Evolutionary conservation across 2,329 filamentous ascomycete genomes (phyloP).

Genomic region (Verruconis gallopava): DNA sequence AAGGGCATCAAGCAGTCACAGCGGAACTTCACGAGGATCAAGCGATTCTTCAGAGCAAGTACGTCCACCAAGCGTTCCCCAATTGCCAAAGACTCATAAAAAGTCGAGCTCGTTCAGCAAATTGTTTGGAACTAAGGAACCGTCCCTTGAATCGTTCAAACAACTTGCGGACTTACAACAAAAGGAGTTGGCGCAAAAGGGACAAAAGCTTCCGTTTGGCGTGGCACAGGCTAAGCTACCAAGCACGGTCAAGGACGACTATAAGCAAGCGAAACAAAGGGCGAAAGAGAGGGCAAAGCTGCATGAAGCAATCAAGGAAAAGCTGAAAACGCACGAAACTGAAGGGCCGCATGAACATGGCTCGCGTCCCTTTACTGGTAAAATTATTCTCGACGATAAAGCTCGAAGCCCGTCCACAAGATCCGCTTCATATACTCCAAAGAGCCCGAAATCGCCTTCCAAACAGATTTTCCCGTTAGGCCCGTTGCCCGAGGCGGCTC

Average conservation of each 20-base stretch:
- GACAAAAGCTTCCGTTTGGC: conserved; percentile 2
- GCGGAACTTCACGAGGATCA: background rate
- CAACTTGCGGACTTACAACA: background rate
- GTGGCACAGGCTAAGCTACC: conserved; percentile 4
- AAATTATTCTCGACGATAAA: too few relatives aligned
- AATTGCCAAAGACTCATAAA: conserved; percentile 3
- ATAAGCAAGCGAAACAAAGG: conserved; percentile 4
- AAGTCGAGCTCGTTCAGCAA: conserved; percentile 3
- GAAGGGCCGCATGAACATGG: background rate
- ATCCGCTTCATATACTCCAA: too few relatives aligned
- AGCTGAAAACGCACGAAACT: background rate
- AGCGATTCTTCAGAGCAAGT: background rate
- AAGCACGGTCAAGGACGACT: background rate
- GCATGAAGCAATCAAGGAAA: background rate
- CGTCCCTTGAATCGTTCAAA: background rate
- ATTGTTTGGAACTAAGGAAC: conserved; percentile 7
- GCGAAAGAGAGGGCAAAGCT: conserved; percentile 6
- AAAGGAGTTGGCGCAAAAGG: conserved; percentile 2
- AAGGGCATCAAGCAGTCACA: background rate
- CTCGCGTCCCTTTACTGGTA: too few relatives aligned
- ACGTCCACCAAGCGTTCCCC: background rate
- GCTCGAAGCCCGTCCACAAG: too few relatives aligned
- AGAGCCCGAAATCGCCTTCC: background rate
- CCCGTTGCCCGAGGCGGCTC: background rate
- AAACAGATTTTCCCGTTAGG: background rate